Evolutionary conservation across 768 basidiomycete genomes (phyloP), one percentile per base, ranked within the genome.

Genomic region (Boletus vinaceobasis): DNA sequence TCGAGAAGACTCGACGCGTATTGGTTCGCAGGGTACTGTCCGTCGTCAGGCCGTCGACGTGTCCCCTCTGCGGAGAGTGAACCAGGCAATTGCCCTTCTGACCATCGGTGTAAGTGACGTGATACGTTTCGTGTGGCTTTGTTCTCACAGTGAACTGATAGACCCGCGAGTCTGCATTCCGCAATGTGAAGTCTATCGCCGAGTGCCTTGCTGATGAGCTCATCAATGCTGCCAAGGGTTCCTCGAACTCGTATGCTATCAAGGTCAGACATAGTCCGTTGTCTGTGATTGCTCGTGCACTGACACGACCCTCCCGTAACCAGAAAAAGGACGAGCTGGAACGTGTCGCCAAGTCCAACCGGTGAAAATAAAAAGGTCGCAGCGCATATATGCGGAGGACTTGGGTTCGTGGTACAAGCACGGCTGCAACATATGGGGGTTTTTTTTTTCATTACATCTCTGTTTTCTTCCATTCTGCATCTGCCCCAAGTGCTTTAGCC

Each of bases 271-370:
- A 17, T 3, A 1, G 3, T 33, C 14, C 66, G 32, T 14, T 10
- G 8, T 35, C 7, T 21, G 49, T 1, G 6, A 36, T 51, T 4
- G 27, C 13, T 21, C 37, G 17, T 42, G 52, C 31, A 42, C 38
- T 67, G 39, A 59, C 36, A 10, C 6, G 33, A 50, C 14, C 0
- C 3, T 31, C 5, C 5, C 54, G 5, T 42, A 35, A 56, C 70
- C 27, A 91, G 93, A 95, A 95, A 91, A 97, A 95, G 81, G 95
- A 98, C 76, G 96, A 99, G 77, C 86, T 99, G 62, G 96, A 99
- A 82, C 95, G 96, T 82, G 97, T 99, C 54, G 97, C 97, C 80
- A 98, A 98, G 81, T 97, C 94, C 77, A 99, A 99, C 82, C 92
- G 96, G 85, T 99, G 85, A 92, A 87, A 63, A 60, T n/a, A 91